phyloP scores from a whole-genome alignment of 495 filamentous ascomycete genomes.

The Penicilliopsis zonata region DNA sequence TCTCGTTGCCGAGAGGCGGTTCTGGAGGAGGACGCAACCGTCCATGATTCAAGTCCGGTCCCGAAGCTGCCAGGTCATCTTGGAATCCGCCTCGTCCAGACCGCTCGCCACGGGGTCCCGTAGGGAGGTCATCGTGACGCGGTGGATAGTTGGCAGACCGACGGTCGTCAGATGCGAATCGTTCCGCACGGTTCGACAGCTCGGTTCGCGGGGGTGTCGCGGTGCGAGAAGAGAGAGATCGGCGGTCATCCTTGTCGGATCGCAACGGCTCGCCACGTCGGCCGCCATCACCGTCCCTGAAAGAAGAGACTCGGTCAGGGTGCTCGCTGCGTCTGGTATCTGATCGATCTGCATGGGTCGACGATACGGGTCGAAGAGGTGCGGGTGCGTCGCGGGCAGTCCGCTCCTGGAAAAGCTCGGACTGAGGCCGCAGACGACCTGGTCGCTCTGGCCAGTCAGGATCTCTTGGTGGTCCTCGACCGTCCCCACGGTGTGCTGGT shows the following conservation, averaged over 20 bases:
- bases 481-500: conserved; percentile 23
- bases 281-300: conserved; percentile 13
- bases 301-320: conserved; percentile 13
- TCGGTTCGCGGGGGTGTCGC: conserved; percentile 18
- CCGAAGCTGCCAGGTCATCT: conserved; percentile 11
- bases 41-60: conserved; percentile 41
- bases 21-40: conserved; percentile 42
- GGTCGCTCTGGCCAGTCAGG: conserved; percentile 27
- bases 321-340: conserved; percentile 27
- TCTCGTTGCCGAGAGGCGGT: conserved; percentile 37
- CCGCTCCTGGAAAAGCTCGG: conserved; percentile 18
- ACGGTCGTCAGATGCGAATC: conserved; percentile 24
- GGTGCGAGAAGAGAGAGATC: not conserved
- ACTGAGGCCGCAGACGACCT: conserved; percentile 19
- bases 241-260: conserved; percentile 24
- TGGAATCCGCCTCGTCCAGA: conserved; percentile 6
- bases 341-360: conserved; percentile 20
- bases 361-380: conserved; percentile 9
- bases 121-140: conserved; percentile 25
- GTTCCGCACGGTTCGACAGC: conserved; percentile 24
- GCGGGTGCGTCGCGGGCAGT: conserved; percentile 2
- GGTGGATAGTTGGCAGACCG: conserved; percentile 14
- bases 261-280: conserved; percentile 22
- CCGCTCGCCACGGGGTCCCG: conserved; percentile 28
- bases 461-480: conserved; percentile 19